A percentile compares a stretch with the other conserved stretches of the same genome.
phyloP scores from a whole-genome alignment of 106 monocot species.

The Cymbidium sinense region DNA sequence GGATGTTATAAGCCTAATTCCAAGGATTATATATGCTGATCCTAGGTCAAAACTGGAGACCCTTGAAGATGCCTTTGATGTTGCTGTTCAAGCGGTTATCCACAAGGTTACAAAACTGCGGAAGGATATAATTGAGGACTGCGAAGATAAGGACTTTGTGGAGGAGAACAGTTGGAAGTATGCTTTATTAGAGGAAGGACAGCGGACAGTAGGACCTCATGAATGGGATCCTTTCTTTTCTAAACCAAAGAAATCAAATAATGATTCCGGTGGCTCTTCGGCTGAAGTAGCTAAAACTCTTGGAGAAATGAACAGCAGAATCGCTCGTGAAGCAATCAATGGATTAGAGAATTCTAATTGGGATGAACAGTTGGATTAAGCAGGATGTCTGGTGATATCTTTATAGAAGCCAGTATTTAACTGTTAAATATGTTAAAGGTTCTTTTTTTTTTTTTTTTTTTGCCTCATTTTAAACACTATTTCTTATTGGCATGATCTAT shows the following conservation, averaged over 20 bases:
- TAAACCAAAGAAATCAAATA: conserved; percentile 54
- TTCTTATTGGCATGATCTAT: not conserved
- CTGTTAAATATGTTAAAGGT: too few relatives aligned
- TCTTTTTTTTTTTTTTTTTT: too few relatives aligned
- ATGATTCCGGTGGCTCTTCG: conserved; percentile 27
- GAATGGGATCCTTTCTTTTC: conserved; percentile 91
- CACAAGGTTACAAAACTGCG: conserved; percentile 53
- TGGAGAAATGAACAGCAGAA: conserved; percentile 48
- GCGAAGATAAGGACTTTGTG: conserved; percentile 55
- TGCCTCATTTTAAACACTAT: not conserved
- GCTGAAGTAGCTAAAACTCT: conserved; percentile 32
- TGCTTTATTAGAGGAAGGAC: conserved; percentile 55
- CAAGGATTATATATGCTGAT: conserved; percentile 63
- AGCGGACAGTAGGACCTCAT: conserved; percentile 50
- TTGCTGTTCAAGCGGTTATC: conserved; percentile 66
- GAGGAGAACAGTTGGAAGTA: conserved; percentile 94
- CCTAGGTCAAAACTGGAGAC: conserved; percentile 52
- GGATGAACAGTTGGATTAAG: too few relatives aligned
- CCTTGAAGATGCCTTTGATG: conserved; percentile 85
- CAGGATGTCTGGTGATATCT: not conserved
- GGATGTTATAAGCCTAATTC: conserved; percentile 64
- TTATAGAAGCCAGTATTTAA: not conserved
- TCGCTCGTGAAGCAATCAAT: conserved; percentile 18
- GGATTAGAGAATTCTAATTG: too few relatives aligned
- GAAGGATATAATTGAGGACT: conserved; percentile 55